Evolutionary conservation across 345 rosid species (phyloP).

Genomic region (Mercurialis annua): DNA sequence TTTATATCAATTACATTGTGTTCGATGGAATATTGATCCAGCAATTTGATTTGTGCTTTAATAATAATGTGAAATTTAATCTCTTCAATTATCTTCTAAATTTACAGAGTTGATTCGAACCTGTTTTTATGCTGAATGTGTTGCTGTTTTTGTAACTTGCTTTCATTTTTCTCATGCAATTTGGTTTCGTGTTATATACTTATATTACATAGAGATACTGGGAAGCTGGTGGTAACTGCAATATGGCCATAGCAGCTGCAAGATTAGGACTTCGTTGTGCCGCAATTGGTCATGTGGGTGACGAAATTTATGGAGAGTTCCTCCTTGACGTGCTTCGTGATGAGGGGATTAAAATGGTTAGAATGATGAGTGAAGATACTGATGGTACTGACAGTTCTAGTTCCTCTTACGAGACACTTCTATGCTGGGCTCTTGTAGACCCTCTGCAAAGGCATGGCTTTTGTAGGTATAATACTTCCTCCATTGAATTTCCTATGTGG

Average conservation of each 20-base stretch:
- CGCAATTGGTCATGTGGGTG: conserved; percentile 80
- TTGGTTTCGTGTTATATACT: neutral
- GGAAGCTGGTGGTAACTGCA: conserved; percentile 99
- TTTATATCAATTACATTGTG: neutral
- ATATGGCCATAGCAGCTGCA: conserved; percentile 94
- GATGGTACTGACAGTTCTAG: conserved; percentile 31
- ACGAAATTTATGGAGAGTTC: conserved; percentile 79
- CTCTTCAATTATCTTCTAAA: too few relatives aligned
- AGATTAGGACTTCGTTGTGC: conserved; percentile 81
- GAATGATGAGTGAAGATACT: conserved; percentile 49
- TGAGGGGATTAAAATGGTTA: conserved; percentile 65
- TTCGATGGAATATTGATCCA: neutral
- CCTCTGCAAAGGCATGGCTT: conserved; percentile 88
- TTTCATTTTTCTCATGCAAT: too few relatives aligned
- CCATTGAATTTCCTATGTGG: neutral
- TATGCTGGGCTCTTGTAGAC: conserved; percentile 98
- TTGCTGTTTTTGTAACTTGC: too few relatives aligned
- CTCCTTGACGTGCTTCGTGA: conserved; percentile 74
- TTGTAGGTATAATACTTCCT: conserved; percentile 73
- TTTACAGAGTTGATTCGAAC: too few relatives aligned
- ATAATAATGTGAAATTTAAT: neutral
- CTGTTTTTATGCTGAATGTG: too few relatives aligned
- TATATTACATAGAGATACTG: conserved; percentile 39
- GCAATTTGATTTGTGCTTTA: too few relatives aligned
- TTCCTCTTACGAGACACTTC: conserved; percentile 64